Percentiles rank a stretch among this genome's conserved stretches.
phyloP scores from a whole-genome alignment of 2,329 filamentous ascomycete genomes.

The Shiraia bambusicola region DNA sequence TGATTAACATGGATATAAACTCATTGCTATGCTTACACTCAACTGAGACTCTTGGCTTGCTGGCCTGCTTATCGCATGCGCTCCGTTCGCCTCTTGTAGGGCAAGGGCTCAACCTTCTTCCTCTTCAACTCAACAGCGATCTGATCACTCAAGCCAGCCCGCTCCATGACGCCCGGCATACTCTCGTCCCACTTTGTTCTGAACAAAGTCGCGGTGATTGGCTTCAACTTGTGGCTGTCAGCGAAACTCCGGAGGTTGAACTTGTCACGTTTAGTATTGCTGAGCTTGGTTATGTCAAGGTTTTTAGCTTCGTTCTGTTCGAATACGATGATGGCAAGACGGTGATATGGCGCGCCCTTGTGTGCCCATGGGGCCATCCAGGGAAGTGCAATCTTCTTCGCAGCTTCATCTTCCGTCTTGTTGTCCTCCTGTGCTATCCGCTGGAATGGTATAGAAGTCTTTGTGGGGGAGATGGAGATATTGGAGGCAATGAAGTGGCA shows the following conservation, averaged over 20 bases:
- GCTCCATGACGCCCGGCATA: constrained; percentile 83
- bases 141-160: constrained; percentile 68
- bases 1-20: not conserved
- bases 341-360: constrained; percentile 89
- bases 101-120: constrained; percentile 69
- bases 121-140: constrained; percentile 82
- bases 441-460: constrained; percentile 35
- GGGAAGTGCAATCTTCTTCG: constrained; percentile 66
- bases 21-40: constrained; percentile 7
- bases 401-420: constrained; percentile 50
- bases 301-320: constrained; percentile 66
- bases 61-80: constrained; percentile 52
- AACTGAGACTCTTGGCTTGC: too few relatives aligned
- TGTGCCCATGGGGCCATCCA: constrained; percentile 87
- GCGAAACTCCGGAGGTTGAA: constrained; percentile 77
- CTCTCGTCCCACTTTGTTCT: constrained; percentile 85
- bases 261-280: constrained; percentile 70
- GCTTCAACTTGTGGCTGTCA: constrained; percentile 65
- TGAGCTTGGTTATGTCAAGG: constrained; percentile 59
- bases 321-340: constrained; percentile 78
- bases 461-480: constrained; percentile 63
- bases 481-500: constrained; percentile 86
- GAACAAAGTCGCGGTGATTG: constrained; percentile 86
- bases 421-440: constrained; percentile 34
- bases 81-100: constrained; percentile 61